Evolutionary conservation across 805 yeast species (phyloP).

Genomic region (Ogataea nonfermentans): DNA sequence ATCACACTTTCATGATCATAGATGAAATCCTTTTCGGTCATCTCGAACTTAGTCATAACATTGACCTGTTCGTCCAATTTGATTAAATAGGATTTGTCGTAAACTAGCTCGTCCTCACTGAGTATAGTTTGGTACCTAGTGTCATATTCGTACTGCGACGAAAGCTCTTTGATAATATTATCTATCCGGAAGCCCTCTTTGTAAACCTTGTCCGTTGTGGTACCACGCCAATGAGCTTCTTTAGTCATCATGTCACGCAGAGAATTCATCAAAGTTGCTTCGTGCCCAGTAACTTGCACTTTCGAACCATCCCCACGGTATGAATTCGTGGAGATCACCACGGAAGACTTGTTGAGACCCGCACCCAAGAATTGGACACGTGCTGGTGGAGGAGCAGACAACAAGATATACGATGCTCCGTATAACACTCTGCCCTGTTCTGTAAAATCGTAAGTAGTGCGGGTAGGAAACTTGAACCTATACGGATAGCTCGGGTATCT

Average conservation of each 20-base stretch:
- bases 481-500: slow-evolving; percentile 16
- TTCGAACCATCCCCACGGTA: too few species aligned
- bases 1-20: slow-evolving; percentile 24
- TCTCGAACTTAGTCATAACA: slow-evolving; percentile 11
- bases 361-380: slow-evolving; percentile 35
- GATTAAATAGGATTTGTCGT: slow-evolving; percentile 21
- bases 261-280: too few species aligned
- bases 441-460: slow-evolving; percentile 18
- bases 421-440: slow-evolving; percentile 26
- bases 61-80: slow-evolving; percentile 13
- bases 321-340: too few species aligned
- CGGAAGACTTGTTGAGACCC: slow-evolving; percentile 22
- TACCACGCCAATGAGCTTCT: slow-evolving; percentile 15
- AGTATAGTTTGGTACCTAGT: slow-evolving; percentile 10
- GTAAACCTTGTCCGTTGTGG: slow-evolving; percentile 13
- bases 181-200: slow-evolving; percentile 23
- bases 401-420: slow-evolving; percentile 34
- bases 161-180: slow-evolving; percentile 6
- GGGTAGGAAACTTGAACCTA: slow-evolving; percentile 21
- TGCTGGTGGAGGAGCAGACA: slow-evolving; percentile 30
- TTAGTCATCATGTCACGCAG: too few species aligned
- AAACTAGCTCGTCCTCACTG: slow-evolving; percentile 19
- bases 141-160: slow-evolving; percentile 12
- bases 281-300: too few species aligned
- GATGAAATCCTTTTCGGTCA: slow-evolving; percentile 26